phyloP scores from a whole-genome alignment of 306 rosid species.

The Cicer judaicum region DNA sequence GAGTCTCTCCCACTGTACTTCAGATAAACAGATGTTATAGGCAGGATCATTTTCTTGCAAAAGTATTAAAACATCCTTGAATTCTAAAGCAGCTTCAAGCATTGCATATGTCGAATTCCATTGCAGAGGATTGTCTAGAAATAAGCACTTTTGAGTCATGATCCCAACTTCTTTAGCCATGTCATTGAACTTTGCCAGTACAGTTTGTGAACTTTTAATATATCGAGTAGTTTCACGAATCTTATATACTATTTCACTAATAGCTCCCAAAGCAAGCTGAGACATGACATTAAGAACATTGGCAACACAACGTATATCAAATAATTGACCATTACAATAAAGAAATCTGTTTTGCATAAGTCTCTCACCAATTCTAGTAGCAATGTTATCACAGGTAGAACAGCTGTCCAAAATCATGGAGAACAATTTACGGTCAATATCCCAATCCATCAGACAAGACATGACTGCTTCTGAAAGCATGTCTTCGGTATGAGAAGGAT shows the following conservation, averaged over 20 bases:
- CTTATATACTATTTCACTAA: constrained; percentile 59
- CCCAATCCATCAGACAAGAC: constrained; percentile 94
- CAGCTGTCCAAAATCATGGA: constrained; percentile 80
- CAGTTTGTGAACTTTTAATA: constrained; percentile 69
- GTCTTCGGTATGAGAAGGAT: constrained; percentile 85
- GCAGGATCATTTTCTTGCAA: constrained; percentile 69
- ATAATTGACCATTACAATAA: constrained; percentile 81
- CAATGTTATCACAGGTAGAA: constrained; percentile 71
- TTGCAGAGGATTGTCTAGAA: constrained; percentile 67
- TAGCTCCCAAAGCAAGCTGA: constrained; percentile 63
- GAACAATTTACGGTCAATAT: constrained; percentile 89
- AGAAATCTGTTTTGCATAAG: constrained; percentile 89
- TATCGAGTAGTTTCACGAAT: constrained; percentile 70
- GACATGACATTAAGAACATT: constrained; percentile 58
- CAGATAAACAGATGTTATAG: constrained; percentile 64
- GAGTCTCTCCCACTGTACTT: constrained; percentile 77
- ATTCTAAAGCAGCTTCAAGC: constrained; percentile 81
- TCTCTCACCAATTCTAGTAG: constrained; percentile 69
- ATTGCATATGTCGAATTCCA: constrained; percentile 83
- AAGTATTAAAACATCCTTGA: constrained; percentile 74
- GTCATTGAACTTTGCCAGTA: constrained; percentile 71
- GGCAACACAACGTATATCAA: constrained; percentile 80
- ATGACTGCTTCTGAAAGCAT: constrained; percentile 77
- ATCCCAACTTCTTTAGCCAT: constrained; percentile 74
- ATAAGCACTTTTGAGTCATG: constrained; percentile 61